phyloP scores from a whole-genome alignment of 352 stramenopile species.

The Elongisporangium undulatum region DNA sequence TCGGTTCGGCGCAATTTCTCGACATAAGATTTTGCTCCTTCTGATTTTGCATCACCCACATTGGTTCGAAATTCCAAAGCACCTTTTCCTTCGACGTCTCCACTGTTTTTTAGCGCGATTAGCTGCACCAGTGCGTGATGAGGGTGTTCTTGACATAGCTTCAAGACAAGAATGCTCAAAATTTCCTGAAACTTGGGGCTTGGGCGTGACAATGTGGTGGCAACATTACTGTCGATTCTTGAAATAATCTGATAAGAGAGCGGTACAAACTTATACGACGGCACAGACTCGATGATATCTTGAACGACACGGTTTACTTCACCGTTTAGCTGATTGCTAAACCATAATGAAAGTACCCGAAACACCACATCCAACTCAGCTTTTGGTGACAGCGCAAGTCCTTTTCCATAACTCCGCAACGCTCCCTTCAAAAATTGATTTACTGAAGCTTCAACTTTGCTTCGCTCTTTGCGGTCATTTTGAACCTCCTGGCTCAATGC shows the following conservation, averaged over 20 bases:
- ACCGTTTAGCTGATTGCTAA: conserved; percentile 79
- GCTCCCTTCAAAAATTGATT: conserved; percentile 85
- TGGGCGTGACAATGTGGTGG: conserved; percentile 3
- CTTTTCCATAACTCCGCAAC: conserved; percentile 84
- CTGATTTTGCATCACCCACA: conserved; percentile 70
- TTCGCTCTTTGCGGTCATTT: conserved; percentile 86
- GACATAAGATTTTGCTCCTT: conserved; percentile 58
- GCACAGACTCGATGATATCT: conserved; percentile 77
- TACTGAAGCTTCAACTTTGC: conserved; percentile 81
- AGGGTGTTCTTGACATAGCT: conserved; percentile 93
- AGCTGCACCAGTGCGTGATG: conserved; percentile 96
- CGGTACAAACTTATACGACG: conserved; percentile 96
- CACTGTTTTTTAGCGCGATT: conserved; percentile 93
- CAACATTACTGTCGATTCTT: conserved; percentile 69
- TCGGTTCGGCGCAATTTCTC: conserved; percentile 47
- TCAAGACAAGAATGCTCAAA: conserved; percentile 87
- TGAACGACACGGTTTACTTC: conserved; percentile 85
- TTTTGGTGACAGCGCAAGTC: conserved; percentile 43
- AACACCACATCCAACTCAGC: conserved; percentile 90
- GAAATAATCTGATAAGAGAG: conserved; percentile 98
- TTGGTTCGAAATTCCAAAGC: conserved; percentile 75
- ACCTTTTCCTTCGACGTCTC: conserved; percentile 81
- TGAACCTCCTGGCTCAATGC: conserved; percentile 82
- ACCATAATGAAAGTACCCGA: conserved; percentile 93
- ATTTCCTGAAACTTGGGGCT: conserved; percentile 73